Base-by-base conservation (phyloP, 441 rosid species). In the Theobroma grandiflorum region DNA sequence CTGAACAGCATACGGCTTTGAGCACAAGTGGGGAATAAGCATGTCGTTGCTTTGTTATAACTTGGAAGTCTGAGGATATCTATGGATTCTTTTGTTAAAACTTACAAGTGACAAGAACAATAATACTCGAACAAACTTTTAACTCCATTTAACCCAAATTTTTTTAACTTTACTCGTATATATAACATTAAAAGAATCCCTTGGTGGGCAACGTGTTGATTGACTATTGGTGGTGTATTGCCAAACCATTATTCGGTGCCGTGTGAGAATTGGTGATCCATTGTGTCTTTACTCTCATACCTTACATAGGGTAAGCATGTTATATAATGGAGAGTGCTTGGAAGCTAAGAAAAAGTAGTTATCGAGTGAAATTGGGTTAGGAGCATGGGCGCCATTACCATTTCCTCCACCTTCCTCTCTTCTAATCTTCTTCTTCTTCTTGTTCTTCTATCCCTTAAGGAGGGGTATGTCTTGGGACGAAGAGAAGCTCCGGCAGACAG, bases 381-480 rank as follows among this genome's bases (percentile, higher is more conserved):
- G 64, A 55, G 12, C 63, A 72, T 72, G 76, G 64, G 50, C 15
- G 78, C 78, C 49, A 22, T 64, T 59, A 33, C 50, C 61, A 5
- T 38, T 63, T 72, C 33, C 70, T 47, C 70, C 20, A 8, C 61
- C 67, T 67, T 63, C 63, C 80, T 85, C 33, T 55, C 74, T 65
- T 47, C 22, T 64, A 45, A 18, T 69, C 67, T 68, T 75, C 74
- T 80, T 42, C 72, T 67, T 64, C 64, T 77, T 15, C 63, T 58
- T 55, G 61, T 79, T 0, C 76, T 76, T 79, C 63, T 82, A 70
- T 75, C 76, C 20, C 45, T 31, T 12, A 61, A 43, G 40, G 67
- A 74, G 15, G 73, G 71, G 50, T 12, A 8, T 37, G 82, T 75
- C 57, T 58, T 74, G 61, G 85, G 82, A 59, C 74, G 55, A 76